Conservation (phyloP, 2,329 filamentous ascomycete species). For the Diplocarpon mali region DNA sequence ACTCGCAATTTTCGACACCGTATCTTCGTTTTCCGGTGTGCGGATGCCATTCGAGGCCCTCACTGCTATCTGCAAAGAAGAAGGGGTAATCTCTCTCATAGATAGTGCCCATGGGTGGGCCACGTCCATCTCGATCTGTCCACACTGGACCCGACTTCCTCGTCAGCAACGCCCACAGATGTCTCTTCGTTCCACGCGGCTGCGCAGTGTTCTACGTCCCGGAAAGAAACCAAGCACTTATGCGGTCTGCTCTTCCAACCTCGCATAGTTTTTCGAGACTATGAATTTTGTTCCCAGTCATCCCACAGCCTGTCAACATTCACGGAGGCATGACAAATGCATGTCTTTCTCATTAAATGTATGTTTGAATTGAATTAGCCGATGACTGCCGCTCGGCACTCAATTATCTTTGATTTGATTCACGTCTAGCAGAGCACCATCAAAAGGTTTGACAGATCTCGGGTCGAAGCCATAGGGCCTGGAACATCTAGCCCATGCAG, state of each 20-base stretch:
- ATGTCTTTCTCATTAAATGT: too few species aligned
- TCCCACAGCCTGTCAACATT: too few species aligned
- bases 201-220: slow-evolving; percentile 78
- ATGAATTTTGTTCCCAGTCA: too few species aligned
- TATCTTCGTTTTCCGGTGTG: slow-evolving; percentile 69
- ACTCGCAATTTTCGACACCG: slow-evolving; percentile 67
- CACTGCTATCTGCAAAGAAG: slow-evolving; percentile 49
- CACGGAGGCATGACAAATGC: too few species aligned
- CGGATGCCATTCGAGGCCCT: slow-evolving; percentile 68
- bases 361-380: too few species aligned
- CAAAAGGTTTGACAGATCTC: too few species aligned
- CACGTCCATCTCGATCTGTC: slow-evolving; percentile 63
- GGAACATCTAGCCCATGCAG: too few species aligned
- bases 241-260: slow-evolving; percentile 67
- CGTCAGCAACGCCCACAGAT: slow-evolving; percentile 58
- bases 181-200: slow-evolving; percentile 62
- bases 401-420: too few species aligned
- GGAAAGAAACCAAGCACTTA: slow-evolving; percentile 59
- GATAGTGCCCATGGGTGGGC: slow-evolving; percentile 83
- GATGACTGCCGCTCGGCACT: too few species aligned
- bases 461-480: too few species aligned
- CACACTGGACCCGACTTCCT: slow-evolving; percentile 65
- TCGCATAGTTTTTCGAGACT: slow-evolving; percentile 35
- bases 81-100: slow-evolving; percentile 54
- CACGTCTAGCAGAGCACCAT: too few species aligned